These are phyloP conservation scores for Colletotrichum sansevieriae DNA, from an alignment of 2,329 filamentous ascomycete genomes.

Conservation along the genomic window DNA sequence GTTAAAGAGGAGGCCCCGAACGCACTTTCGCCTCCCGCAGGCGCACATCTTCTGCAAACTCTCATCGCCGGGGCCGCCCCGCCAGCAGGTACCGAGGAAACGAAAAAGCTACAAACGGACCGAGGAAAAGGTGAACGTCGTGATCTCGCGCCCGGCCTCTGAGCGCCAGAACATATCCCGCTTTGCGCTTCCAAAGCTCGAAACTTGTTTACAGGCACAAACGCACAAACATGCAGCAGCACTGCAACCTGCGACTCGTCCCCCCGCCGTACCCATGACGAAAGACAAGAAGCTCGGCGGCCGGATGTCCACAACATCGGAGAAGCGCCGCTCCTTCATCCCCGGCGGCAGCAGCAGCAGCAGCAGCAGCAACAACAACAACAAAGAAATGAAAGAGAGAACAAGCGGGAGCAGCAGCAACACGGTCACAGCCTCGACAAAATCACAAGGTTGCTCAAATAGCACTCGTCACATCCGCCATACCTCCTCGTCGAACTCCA, in stretches of 20 bases:
- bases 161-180: background rate
- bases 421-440: constrained; percentile 4
- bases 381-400: constrained; percentile 23
- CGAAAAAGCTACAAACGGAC: constrained; percentile 9
- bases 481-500: constrained; percentile 45
- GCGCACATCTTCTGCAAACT: background rate
- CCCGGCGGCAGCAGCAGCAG: constrained; percentile 38
- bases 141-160: too few species aligned
- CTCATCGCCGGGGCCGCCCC: background rate
- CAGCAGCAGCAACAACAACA: constrained; percentile 47
- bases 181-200: constrained; percentile 1
- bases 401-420: constrained; percentile 43
- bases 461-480: constrained; percentile 47
- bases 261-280: constrained; percentile 40
- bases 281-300: constrained; percentile 42
- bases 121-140: background rate
- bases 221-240: constrained; percentile 40
- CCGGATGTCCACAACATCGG: constrained; percentile 47
- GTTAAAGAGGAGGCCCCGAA: too few species aligned
- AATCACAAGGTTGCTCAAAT: constrained; percentile 26
- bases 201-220: background rate
- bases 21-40: background rate
- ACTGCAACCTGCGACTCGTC: constrained; percentile 18
- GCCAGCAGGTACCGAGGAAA: background rate
- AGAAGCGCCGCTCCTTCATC: constrained; percentile 58